Percentiles rank a stretch among this genome's conserved stretches.
These are phyloP conservation scores for Albugo candida DNA, from an alignment of 352 stramenopile species.

Conservation along the genomic window DNA sequence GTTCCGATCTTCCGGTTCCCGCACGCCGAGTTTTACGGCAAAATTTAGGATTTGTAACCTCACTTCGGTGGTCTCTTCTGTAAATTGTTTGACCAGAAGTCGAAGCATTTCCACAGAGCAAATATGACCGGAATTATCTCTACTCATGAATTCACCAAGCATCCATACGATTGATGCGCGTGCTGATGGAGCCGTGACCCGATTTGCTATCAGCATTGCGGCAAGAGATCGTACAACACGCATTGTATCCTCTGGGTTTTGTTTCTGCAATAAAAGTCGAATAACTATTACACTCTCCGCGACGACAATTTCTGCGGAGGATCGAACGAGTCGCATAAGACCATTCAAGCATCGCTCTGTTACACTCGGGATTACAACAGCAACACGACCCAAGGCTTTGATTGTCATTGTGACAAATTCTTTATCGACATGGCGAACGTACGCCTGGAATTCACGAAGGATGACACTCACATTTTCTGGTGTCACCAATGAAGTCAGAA, in stretches of 20 bases:
- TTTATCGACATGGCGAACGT: slow-evolving; percentile 90
- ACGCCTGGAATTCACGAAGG: slow-evolving; percentile 90
- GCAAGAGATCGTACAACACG: slow-evolving; percentile 57
- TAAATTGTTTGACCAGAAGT: slow-evolving; percentile 75
- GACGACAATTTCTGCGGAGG: slow-evolving; percentile 79
- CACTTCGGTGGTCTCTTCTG: slow-evolving; percentile 71
- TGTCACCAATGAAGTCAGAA: slow-evolving; percentile 85
- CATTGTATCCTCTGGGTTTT: slow-evolving; percentile 48
- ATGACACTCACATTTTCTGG: slow-evolving; percentile 85
- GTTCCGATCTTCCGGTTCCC: slow-evolving; percentile 40
- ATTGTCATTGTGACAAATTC: slow-evolving; percentile 89
- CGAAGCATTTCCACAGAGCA: slow-evolving; percentile 57
- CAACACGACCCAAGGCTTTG: slow-evolving; percentile 82
- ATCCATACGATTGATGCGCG: slow-evolving; percentile 86
- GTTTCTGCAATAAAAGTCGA: slow-evolving; percentile 86
- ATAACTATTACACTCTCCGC: slow-evolving; percentile 92
- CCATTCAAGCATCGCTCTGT: slow-evolving; percentile 83
- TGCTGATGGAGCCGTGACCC: slow-evolving; percentile 48
- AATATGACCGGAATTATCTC: slow-evolving; percentile 3
- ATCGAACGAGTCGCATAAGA: slow-evolving; percentile 67
- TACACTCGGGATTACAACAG: slow-evolving; percentile 77
- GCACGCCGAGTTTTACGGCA: slow-evolving; percentile 76
- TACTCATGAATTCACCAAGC: slow-evolving; percentile 74
- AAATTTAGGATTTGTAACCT: slow-evolving; percentile 86
- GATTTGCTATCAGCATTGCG: slow-evolving; percentile 50